A percentile compares a stretch with the other conserved stretches of the same genome.
phyloP scores from a whole-genome alignment of 345 rosid genomes.

The Citrus inodora region DNA sequence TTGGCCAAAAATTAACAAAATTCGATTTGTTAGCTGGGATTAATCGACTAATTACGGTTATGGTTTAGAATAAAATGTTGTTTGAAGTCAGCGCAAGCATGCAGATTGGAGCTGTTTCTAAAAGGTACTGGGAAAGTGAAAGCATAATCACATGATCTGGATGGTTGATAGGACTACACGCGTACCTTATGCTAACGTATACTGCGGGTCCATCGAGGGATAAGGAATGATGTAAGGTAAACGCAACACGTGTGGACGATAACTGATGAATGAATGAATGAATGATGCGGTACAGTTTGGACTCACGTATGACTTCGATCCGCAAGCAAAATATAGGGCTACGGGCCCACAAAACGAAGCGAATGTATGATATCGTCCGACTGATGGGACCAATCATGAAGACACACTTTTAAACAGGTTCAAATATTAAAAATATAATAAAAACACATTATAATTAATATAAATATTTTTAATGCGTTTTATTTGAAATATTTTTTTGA shows the following conservation, averaged over 20 bases:
- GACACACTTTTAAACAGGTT: no score
- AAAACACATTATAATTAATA: no score
- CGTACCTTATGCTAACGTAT: background rate
- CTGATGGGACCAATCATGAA: no score
- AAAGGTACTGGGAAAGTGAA: no score
- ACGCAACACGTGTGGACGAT: background rate
- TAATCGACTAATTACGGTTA: background rate
- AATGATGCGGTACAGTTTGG: conserved; percentile 14
- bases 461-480: no score
- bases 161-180: background rate
- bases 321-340: background rate
- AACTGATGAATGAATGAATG: background rate
- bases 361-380: background rate
- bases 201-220: background rate
- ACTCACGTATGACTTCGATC: background rate
- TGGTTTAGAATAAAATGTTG: background rate
- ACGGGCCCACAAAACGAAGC: background rate
- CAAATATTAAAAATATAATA: no score
- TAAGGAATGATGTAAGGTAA: background rate
- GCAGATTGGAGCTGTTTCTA: no score
- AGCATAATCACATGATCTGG: background rate
- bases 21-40: background rate
- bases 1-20: background rate
- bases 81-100: no score
- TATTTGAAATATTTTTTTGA: no score